phyloP scores from a whole-genome alignment of 2,329 filamentous ascomycete species.

The Amylocarpus encephaloides region DNA sequence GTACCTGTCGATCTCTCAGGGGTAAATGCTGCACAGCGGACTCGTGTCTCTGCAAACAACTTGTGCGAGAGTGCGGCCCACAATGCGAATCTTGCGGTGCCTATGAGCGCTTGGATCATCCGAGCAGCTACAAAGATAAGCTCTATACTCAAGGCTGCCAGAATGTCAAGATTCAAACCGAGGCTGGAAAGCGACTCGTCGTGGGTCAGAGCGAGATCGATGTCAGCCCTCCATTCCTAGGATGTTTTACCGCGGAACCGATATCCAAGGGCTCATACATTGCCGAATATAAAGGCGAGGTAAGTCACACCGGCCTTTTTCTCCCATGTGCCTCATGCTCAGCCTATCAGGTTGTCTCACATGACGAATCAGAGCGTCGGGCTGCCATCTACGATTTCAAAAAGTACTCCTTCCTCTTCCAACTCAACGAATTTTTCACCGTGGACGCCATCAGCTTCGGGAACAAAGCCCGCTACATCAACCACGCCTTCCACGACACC shows the following conservation, averaged over 20 bases:
- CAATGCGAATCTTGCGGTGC: conserved; percentile 68
- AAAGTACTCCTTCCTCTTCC: conserved; percentile 43
- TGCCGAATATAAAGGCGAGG: conserved; percentile 74
- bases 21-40: conserved; percentile 54
- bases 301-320: conserved; percentile 39
- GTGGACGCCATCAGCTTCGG: conserved; percentile 71
- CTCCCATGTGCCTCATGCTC: neutral
- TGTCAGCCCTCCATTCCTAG: conserved; percentile 43
- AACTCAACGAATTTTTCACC: conserved; percentile 42
- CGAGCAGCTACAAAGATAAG: conserved; percentile 54
- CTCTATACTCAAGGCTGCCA: conserved; percentile 57
- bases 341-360: conserved; percentile 47
- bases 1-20: conserved; percentile 49
- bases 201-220: conserved; percentile 62
- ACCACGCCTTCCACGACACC: conserved; percentile 62
- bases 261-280: conserved; percentile 58
- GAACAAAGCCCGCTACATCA: conserved; percentile 79
- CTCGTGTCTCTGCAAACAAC: conserved; percentile 63
- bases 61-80: conserved; percentile 76
- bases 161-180: conserved; percentile 67
- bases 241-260: conserved; percentile 56
- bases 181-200: conserved; percentile 56
- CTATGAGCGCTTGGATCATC: conserved; percentile 59
- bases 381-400: conserved; percentile 33
- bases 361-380: conserved; percentile 26